Percentiles rank a stretch among this genome's conserved stretches.
phyloP scores from a whole-genome alignment of 441 rosid species.

The Populus trichocarpa region DNA sequence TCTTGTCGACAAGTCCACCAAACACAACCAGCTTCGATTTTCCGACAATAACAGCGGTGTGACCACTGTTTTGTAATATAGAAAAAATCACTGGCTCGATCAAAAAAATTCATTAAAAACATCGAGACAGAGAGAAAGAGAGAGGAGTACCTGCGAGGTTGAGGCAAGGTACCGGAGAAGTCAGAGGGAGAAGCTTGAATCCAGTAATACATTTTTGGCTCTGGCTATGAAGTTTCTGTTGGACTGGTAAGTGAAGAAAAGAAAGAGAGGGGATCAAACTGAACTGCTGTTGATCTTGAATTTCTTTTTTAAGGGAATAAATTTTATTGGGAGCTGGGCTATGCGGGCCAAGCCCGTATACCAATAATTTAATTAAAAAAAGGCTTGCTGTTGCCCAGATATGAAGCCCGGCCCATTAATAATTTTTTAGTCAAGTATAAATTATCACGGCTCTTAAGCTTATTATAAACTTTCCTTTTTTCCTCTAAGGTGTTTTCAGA shows the following conservation, averaged over 20 bases:
- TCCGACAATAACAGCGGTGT: slow-evolving; percentile 70
- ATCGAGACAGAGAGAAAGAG: background rate
- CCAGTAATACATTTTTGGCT: slow-evolving; percentile 82
- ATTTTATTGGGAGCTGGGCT: background rate
- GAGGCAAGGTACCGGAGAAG: slow-evolving; percentile 71
- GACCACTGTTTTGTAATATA: slow-evolving; percentile 60
- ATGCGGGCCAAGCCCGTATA: background rate
- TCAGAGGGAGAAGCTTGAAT: slow-evolving; percentile 82
- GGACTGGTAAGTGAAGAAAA: background rate
- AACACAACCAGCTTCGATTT: slow-evolving; percentile 83
- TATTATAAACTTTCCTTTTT: background rate
- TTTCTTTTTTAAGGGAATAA: too few species aligned
- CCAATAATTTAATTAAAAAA: background rate
- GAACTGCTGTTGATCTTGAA: background rate
- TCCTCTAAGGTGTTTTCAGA: background rate
- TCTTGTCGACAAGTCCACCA: slow-evolving; percentile 86
- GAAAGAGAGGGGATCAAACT: background rate
- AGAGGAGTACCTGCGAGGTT: slow-evolving; percentile 63
- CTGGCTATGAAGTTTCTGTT: background rate
- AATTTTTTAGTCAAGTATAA: too few species aligned
- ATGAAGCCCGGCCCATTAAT: background rate
- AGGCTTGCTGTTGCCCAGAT: background rate
- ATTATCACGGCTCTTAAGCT: background rate
- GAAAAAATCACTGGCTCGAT: background rate
- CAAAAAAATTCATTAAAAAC: background rate